Conservation (phyloP, 2,329 filamentous ascomycete genomes). For the Fusarium oxysporum region DNA sequence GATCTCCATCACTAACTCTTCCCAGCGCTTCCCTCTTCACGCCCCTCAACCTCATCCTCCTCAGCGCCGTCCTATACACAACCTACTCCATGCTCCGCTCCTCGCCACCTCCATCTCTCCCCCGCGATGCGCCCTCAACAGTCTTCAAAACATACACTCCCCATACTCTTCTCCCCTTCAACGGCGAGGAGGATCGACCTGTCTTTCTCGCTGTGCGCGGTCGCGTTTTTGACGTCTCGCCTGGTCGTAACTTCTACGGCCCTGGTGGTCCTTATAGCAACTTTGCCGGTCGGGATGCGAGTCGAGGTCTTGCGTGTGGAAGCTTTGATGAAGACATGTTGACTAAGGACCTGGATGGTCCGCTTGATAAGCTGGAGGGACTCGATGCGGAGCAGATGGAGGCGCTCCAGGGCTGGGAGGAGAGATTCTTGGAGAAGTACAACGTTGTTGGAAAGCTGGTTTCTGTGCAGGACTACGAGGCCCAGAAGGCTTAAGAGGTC, state of each 20-base stretch:
- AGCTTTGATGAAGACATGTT: conserved; percentile 97
- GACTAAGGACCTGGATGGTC: conserved; percentile 87
- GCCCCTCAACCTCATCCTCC: conserved; percentile 72
- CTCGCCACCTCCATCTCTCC: conserved; percentile 58
- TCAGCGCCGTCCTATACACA: conserved; percentile 67
- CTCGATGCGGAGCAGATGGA: conserved; percentile 82
- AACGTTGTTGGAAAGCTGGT: conserved; percentile 91
- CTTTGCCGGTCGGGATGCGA: conserved; percentile 94
- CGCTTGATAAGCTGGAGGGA: conserved; percentile 80
- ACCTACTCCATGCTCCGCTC: conserved; percentile 67
- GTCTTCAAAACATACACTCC: conserved; percentile 80
- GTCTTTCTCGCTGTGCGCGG: conserved; percentile 94
- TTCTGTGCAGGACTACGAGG: conserved; percentile 55
- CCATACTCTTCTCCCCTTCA: conserved; percentile 84
- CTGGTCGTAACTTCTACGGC: conserved; percentile 93
- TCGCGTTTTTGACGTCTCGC: conserved; percentile 88
- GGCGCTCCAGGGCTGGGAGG: conserved; percentile 90
- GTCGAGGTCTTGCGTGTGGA: conserved; percentile 85
- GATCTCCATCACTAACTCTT: not conserved
- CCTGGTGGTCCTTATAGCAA: conserved; percentile 95
- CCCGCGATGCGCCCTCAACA: conserved; percentile 65
- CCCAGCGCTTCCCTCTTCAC: conserved; percentile 62
- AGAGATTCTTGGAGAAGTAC: conserved; percentile 93
- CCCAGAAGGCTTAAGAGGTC: conserved; percentile 26
- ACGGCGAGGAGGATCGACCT: conserved; percentile 77